Evolutionary conservation across 352 stramenopile species (phyloP).

Genomic region (Phytophthora citrophthora): DNA sequence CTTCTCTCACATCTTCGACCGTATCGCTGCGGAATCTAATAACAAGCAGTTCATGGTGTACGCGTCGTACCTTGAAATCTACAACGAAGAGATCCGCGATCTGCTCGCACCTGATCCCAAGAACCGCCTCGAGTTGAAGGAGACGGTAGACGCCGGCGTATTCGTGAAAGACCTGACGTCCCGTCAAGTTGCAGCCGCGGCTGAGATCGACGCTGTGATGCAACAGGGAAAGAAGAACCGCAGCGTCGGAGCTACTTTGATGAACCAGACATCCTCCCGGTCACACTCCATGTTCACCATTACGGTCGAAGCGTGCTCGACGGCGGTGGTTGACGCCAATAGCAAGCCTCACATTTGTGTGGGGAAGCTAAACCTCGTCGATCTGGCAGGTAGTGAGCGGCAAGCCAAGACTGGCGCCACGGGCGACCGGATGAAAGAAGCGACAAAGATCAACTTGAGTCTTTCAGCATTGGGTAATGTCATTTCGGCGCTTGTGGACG

Average conservation of each 20-base stretch:
- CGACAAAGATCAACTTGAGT: constrained; percentile 90
- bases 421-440: constrained; percentile 94
- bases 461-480: constrained; percentile 85
- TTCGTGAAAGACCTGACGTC: constrained; percentile 96
- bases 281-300: constrained; percentile 97
- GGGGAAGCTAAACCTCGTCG: constrained; percentile 96
- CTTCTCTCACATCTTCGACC: constrained; percentile 97
- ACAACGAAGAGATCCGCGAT: constrained; percentile 98
- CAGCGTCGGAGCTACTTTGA: constrained; percentile 92
- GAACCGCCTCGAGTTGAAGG: constrained; percentile 93
- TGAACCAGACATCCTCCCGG: constrained; percentile 95
- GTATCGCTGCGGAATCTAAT: constrained; percentile 79
- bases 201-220: constrained; percentile 95
- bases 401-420: constrained; percentile 94
- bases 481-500: constrained; percentile 85
- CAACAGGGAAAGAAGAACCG: constrained; percentile 93
- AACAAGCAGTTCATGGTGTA: constrained; percentile 94
- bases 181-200: constrained; percentile 75
- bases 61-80: constrained; percentile 97
- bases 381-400: constrained; percentile 93
- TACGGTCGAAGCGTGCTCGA: constrained; percentile 88
- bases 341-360: constrained; percentile 87
- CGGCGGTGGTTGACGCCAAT: constrained; percentile 47
- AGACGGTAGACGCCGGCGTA: constrained; percentile 94
- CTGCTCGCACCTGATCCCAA: constrained; percentile 90